Conservation (phyloP, 345 rosid genomes). For the Raphanus raphanistrum region DNA sequence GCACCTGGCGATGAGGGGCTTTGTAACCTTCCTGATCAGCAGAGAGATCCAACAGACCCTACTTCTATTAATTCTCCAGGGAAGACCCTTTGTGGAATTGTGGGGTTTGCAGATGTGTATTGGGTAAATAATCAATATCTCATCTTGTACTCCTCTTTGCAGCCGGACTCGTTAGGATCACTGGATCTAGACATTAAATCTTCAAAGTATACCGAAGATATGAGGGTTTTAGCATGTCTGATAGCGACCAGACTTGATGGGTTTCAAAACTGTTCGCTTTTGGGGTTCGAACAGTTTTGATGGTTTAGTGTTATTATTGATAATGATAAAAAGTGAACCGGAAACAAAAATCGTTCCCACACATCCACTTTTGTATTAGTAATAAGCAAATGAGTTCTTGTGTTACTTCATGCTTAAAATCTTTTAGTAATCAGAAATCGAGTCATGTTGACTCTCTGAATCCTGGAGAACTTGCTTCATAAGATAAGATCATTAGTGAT, state of each 20-base stretch:
- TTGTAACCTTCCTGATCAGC: conserved; percentile 35
- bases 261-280: conserved; percentile 77
- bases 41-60: conserved; percentile 46
- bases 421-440: not conserved
- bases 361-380: not conserved
- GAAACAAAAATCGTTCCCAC: too few species aligned
- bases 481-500: not conserved
- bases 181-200: conserved; percentile 69
- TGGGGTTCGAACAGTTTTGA: conserved; percentile 45
- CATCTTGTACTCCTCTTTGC: conserved; percentile 37
- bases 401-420: not conserved
- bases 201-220: conserved; percentile 68
- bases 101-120: conserved; percentile 65
- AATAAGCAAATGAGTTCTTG: not conserved
- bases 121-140: conserved; percentile 54
- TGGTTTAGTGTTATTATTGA: too few species aligned
- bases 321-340: too few species aligned
- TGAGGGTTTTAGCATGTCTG: conserved; percentile 64
- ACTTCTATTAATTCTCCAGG: conserved; percentile 43
- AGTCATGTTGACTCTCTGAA: not conserved
- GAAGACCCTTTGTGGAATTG: conserved; percentile 51
- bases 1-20: conserved; percentile 36
- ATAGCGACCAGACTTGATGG: conserved; percentile 95
- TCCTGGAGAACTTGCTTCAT: not conserved
- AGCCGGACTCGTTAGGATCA: conserved; percentile 96